phyloP scores from a whole-genome alignment of 2,329 filamentous ascomycete genomes.

The Penicillium sp. region DNA sequence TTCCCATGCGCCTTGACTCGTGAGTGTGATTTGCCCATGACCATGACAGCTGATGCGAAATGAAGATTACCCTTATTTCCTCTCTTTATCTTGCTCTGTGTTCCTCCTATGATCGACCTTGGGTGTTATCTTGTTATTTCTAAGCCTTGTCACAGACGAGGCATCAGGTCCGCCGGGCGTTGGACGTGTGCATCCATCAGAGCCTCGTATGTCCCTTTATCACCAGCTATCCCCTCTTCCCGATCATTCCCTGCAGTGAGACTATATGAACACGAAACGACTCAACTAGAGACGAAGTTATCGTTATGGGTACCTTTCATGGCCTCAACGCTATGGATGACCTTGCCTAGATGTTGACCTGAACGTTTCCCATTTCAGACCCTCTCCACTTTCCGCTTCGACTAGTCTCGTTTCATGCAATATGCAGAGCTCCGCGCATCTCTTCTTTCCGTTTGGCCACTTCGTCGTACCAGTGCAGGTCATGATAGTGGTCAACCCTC shows the following conservation, averaged over 20 bases:
- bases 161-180: conserved; percentile 5
- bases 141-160: conserved; percentile 11
- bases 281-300: conserved; percentile 15
- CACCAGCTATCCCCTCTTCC: neutral
- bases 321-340: conserved; percentile 9
- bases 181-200: conserved; percentile 2
- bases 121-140: conserved; percentile 17
- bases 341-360: conserved; percentile 4
- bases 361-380: neutral
- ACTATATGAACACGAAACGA: conserved; percentile 18
- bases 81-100: conserved; percentile 6
- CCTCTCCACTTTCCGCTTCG: conserved; percentile 1
- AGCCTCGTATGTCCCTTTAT: neutral
- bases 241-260: conserved; percentile 3
- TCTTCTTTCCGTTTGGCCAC: neutral
- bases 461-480: neutral
- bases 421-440: conserved; percentile 7
- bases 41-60: conserved; percentile 38
- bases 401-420: conserved; percentile 6
- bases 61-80: conserved; percentile 27
- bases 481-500: conserved; percentile 5
- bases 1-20: conserved; percentile 37
- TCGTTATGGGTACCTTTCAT: conserved; percentile 10
- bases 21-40: conserved; percentile 36
- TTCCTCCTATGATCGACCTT: conserved; percentile 12